phyloP scores from a whole-genome alignment of 2,329 filamentous ascomycete species.

The Alternaria brassicicola region DNA sequence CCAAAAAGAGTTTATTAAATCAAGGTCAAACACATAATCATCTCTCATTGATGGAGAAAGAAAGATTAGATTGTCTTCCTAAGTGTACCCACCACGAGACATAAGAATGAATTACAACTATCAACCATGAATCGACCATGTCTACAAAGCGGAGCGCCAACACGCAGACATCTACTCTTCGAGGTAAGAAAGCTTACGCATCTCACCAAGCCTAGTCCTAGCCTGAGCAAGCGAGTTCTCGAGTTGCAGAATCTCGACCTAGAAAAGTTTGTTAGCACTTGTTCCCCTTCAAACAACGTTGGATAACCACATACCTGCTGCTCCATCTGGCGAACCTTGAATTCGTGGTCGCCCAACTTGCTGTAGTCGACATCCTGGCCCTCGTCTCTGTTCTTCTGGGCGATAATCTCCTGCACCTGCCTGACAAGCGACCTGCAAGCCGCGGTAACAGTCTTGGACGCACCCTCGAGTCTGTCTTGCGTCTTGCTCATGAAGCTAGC shows the following conservation, averaged over 20 bases:
- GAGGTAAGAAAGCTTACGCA: constrained; percentile 94
- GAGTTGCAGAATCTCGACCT: constrained; percentile 97
- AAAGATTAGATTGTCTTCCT: neutral
- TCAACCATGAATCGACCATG: neutral
- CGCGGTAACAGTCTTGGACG: constrained; percentile 88
- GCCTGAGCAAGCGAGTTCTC: constrained; percentile 85
- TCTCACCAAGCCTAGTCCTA: constrained; percentile 85
- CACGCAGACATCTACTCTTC: constrained; percentile 35
- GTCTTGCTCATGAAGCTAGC: constrained; percentile 98
- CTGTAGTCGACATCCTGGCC: constrained; percentile 83
- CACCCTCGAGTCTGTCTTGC: constrained; percentile 87
- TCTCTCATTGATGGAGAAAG: neutral
- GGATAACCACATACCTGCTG: constrained; percentile 77
- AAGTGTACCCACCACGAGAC: neutral
- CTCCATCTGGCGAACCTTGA: constrained; percentile 99
- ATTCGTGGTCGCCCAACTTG: constrained; percentile 89
- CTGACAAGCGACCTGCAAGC: constrained; percentile 87
- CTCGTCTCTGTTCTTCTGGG: constrained; percentile 80
- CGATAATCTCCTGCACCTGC: constrained; percentile 94
- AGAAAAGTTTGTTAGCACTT: constrained; percentile 22
- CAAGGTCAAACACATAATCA: neutral
- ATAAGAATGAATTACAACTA: neutral
- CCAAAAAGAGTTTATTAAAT: neutral
- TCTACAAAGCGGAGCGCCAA: neutral
- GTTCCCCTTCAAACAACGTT: neutral